Conservation (phyloP, 2,329 filamentous ascomycete genomes). For the Aspergillus hiratsukae region DNA sequence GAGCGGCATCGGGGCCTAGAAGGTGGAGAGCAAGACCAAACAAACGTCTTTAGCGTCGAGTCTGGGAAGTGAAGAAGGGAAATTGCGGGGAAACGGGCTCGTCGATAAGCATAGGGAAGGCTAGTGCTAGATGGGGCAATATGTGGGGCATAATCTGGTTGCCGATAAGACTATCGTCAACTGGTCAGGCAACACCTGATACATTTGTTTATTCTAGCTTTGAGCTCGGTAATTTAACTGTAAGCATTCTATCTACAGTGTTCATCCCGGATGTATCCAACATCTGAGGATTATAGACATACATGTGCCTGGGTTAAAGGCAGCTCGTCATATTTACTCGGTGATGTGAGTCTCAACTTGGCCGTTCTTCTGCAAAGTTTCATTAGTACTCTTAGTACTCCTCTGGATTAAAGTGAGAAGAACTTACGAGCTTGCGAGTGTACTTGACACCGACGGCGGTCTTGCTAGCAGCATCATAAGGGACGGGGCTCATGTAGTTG, state of each 20-base stretch:
- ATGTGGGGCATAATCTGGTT: background rate
- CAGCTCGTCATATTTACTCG: background rate
- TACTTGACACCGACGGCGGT: conserved; percentile 17
- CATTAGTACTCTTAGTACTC: background rate
- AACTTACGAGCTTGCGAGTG: conserved; percentile 12
- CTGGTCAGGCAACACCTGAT: background rate
- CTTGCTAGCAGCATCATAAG: conserved; percentile 19
- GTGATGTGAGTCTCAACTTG: conserved; percentile 4
- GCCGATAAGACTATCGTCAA: background rate
- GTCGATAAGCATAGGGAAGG: background rate
- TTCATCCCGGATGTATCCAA: background rate
- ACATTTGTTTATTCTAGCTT: no score
- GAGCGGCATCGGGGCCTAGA: conserved; percentile 16
- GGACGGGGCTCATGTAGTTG: conserved; percentile 32
- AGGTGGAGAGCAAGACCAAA: background rate
- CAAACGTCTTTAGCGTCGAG: background rate
- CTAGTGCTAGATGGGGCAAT: background rate
- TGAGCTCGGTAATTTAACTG: no score
- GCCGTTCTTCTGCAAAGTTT: conserved; percentile 3
- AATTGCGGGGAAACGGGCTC: background rate
- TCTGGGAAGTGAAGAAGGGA: background rate
- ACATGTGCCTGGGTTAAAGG: background rate
- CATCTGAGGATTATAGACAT: background rate
- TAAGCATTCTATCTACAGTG: background rate
- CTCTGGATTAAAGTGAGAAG: background rate